Percentiles rank a stretch among this genome's conserved stretches.
phyloP scores from a whole-genome alignment of 1,139 yeast species.

The Pneumocystis sp. region DNA sequence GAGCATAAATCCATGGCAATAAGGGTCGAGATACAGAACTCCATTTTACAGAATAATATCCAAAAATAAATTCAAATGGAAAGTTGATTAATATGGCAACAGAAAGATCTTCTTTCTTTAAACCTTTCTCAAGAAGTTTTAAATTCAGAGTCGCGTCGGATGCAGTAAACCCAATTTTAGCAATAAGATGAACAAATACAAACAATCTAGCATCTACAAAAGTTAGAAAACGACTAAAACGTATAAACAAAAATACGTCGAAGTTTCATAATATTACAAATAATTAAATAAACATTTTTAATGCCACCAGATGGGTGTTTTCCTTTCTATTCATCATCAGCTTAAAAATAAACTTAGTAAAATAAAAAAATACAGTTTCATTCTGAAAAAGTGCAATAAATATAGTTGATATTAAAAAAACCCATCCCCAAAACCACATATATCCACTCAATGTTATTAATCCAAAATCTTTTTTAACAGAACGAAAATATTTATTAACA shows the following conservation, averaged over 20 bases:
- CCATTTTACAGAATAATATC: slow-evolving; percentile 94
- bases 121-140: slow-evolving; percentile 82
- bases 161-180: slow-evolving; percentile 87
- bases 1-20: slow-evolving; percentile 82
- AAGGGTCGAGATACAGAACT: slow-evolving; percentile 59
- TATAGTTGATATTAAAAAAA: slow-evolving; percentile 54
- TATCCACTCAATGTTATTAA: slow-evolving; percentile 60
- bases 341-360: neutral
- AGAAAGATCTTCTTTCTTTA: slow-evolving; percentile 84
- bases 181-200: slow-evolving; percentile 56
- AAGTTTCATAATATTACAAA: slow-evolving; percentile 61
- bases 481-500: slow-evolving; percentile 67
- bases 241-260: neutral
- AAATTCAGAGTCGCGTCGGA: slow-evolving; percentile 92
- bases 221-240: neutral
- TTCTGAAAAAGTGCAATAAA: slow-evolving; percentile 25
- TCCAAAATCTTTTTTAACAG: slow-evolving; percentile 46
- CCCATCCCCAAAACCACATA: slow-evolving; percentile 60
- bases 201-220: slow-evolving; percentile 48
- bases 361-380: slow-evolving; percentile 15
- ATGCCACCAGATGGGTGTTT: slow-evolving; percentile 24
- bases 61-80: slow-evolving; percentile 89
- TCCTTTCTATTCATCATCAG: neutral
- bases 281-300: slow-evolving; percentile 48
- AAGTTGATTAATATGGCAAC: slow-evolving; percentile 85